A percentile compares a stretch with the other conserved stretches of the same genome.
Evolutionary conservation across 2,329 filamentous ascomycete genomes (phyloP).

Genomic region (Myriosclerotinia scirpicola): DNA sequence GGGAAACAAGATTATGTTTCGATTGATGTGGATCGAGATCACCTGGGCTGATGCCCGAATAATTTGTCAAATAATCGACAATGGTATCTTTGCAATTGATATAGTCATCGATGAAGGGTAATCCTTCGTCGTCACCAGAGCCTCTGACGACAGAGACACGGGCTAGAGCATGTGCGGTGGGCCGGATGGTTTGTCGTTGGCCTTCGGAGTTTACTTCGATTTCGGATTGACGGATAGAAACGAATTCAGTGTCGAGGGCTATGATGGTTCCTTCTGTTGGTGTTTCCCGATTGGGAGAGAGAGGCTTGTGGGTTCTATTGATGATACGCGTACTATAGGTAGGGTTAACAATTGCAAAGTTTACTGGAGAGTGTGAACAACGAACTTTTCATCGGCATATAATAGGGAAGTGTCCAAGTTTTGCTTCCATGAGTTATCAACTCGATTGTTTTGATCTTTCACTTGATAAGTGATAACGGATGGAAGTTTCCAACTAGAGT

Average conservation of each 20-base stretch:
- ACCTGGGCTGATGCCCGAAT: conserved; percentile 83
- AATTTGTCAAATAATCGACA: conserved; percentile 92
- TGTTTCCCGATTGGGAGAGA: conserved; percentile 60
- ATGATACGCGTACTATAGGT: conserved; percentile 17
- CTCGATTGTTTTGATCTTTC: conserved; percentile 74
- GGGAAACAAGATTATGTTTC: conserved; percentile 76
- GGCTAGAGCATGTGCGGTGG: conserved; percentile 87
- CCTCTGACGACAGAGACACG: conserved; percentile 88
- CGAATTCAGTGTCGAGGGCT: conserved; percentile 94
- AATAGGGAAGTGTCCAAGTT: conserved; percentile 80
- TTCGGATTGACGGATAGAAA: conserved; percentile 86
- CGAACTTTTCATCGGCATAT: conserved; percentile 65
- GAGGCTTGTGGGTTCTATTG: conserved; percentile 58
- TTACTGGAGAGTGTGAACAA: background rate
- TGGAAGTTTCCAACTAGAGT: conserved; percentile 88
- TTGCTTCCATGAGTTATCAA: conserved; percentile 85
- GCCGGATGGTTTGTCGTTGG: conserved; percentile 85
- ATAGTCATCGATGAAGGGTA: conserved; percentile 96
- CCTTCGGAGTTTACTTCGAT: conserved; percentile 96
- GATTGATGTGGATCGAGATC: conserved; percentile 81
- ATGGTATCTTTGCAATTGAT: conserved; percentile 88
- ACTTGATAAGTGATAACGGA: conserved; percentile 85
- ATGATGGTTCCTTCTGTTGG: conserved; percentile 73
- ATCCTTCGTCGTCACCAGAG: conserved; percentile 71
- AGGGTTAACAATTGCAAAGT: conserved; percentile 1